phyloP scores from a whole-genome alignment of 176 grass and related monocot genomes.

The Lolium perenne region DNA sequence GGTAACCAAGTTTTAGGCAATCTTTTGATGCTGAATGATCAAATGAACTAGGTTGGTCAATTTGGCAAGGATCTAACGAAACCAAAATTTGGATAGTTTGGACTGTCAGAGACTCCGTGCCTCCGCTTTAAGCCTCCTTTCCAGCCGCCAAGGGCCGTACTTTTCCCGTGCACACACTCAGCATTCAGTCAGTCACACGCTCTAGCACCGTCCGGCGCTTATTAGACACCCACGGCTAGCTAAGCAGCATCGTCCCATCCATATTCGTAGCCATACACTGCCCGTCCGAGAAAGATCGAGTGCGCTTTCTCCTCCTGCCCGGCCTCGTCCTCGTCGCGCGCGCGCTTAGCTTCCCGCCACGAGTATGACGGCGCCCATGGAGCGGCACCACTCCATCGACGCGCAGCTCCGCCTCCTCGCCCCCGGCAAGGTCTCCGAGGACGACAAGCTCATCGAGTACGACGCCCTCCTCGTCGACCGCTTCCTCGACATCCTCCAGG shows the following conservation, averaged over 20 bases:
- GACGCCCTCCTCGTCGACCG: slow-evolving; percentile 68
- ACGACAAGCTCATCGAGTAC: slow-evolving; percentile 80
- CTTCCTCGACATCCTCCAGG: slow-evolving; percentile 83
- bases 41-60: no score
- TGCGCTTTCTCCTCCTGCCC: neutral
- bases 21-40: no score
- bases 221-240: neutral
- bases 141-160: slow-evolving; percentile 22
- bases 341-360: neutral
- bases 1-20: no score
- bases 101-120: neutral
- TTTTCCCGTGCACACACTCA: slow-evolving; percentile 19
- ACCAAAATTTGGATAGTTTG: neutral
- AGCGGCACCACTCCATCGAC: slow-evolving; percentile 72
- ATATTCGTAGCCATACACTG: slow-evolving; percentile 26
- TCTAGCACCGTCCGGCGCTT: neutral
- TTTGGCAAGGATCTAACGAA: no score
- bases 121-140: neutral
- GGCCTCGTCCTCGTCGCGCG: neutral
- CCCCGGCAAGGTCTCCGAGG: slow-evolving; percentile 66
- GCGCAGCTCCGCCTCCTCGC: slow-evolving; percentile 62
- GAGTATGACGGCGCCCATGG: neutral
- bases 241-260: slow-evolving; percentile 2
- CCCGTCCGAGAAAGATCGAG: neutral
- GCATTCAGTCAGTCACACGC: neutral